phyloP scores from a whole-genome alignment of 768 basidiomycete species.

The Auricularia sp. region DNA sequence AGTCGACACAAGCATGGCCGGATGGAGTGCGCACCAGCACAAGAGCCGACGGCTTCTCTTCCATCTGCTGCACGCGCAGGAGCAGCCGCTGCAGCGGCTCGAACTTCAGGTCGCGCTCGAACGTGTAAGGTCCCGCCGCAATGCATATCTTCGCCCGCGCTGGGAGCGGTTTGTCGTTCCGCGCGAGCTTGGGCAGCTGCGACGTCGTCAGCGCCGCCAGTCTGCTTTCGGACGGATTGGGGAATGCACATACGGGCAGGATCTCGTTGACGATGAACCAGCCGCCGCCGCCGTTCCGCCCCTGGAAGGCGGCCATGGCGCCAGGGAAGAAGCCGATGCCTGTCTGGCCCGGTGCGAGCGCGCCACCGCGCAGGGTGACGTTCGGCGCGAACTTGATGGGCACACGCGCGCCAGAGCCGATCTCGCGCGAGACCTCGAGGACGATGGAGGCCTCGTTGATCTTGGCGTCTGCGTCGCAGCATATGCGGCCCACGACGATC shows the following conservation, averaged over 20 bases:
- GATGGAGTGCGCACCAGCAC: constrained; percentile 63
- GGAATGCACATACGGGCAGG: constrained; percentile 47
- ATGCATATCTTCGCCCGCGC: constrained; percentile 54
- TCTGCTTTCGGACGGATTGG: neutral
- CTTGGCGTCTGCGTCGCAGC: constrained; percentile 62
- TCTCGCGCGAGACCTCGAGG: constrained; percentile 76
- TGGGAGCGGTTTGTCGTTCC: constrained; percentile 29
- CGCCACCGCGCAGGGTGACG: constrained; percentile 51
- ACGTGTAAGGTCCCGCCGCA: constrained; percentile 80
- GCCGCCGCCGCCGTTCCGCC: constrained; percentile 83
- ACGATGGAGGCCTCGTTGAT: constrained; percentile 63
- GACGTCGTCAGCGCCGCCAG: neutral
- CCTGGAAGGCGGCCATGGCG: constrained; percentile 73
- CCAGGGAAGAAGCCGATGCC: constrained; percentile 81
- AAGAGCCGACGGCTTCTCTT: constrained; percentile 61
- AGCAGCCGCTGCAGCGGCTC: constrained; percentile 59
- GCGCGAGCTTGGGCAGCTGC: constrained; percentile 45
- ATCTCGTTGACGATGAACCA: constrained; percentile 79
- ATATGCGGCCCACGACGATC: constrained; percentile 63
- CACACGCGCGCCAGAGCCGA: constrained; percentile 57
- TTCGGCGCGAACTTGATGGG: constrained; percentile 59
- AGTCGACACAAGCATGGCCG: constrained; percentile 66
- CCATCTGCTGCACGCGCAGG: constrained; percentile 31
- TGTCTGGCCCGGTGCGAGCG: constrained; percentile 41
- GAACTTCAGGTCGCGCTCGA: constrained; percentile 66